These are phyloP conservation scores for Vigna unguiculata DNA, from an alignment of 306 rosid genomes.

Conservation along the genomic window DNA sequence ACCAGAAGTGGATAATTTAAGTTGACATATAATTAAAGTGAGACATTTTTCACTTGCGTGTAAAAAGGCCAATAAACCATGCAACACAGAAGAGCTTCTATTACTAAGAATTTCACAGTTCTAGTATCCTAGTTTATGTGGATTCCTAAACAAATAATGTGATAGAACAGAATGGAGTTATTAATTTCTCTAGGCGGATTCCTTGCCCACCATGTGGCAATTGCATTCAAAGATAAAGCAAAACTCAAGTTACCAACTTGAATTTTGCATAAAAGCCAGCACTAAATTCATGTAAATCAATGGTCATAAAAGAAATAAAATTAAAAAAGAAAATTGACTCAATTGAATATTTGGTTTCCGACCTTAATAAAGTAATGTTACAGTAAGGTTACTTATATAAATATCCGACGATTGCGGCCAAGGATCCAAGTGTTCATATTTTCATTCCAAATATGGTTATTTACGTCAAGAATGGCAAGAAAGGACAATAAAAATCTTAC, in stretches of 20 bases:
- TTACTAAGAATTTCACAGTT: neutral
- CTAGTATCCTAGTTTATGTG: no score
- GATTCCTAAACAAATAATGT: neutral
- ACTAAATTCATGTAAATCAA: neutral
- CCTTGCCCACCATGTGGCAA: no score
- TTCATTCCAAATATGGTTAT: neutral
- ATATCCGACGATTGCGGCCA: neutral
- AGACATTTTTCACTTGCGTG: neutral
- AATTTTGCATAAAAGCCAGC: neutral
- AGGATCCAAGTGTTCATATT: conserved; percentile 26
- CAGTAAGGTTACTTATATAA: neutral
- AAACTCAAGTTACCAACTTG: neutral
- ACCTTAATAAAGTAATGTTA: neutral
- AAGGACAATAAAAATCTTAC: neutral
- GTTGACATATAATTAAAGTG: neutral
- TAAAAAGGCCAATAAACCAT: neutral
- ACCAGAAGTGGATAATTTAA: neutral
- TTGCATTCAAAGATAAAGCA: neutral
- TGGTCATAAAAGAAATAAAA: neutral
- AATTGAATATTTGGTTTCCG: neutral
- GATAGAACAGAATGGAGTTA: neutral
- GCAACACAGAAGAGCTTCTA: neutral
- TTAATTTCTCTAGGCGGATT: no score
- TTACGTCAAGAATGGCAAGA: conserved; percentile 34
- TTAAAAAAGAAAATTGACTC: neutral